Base-by-base conservation (phyloP, 768 basidiomycete species). In the Chalciporus sphaerocephalus region DNA sequence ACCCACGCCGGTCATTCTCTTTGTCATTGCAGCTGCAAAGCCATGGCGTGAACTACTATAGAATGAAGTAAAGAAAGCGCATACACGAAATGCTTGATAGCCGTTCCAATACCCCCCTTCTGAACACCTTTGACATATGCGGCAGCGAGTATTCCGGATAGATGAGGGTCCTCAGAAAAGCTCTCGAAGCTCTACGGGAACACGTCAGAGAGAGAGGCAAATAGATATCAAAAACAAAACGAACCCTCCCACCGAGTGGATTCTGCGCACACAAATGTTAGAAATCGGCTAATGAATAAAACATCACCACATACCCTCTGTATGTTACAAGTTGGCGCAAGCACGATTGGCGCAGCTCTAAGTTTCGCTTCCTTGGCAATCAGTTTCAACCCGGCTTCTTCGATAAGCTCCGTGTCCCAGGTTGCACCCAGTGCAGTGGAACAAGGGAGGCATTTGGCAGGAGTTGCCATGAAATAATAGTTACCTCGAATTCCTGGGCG, bases 81-180 rank as follows among this genome's bases (percentile, higher is more conserved):
- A n/a, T n/a, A n/a, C n/a, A 83, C 80, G 51, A 87, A 91, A 59
- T 92, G 90, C 60, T 92, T 92, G 70, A 91, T 84, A 3, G 84
- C 74, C 5, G 79, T 74, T 16, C 83, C 85, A 36, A 92, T 80
- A 1, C 88, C 87, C 15, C 79, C 77, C n/a, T 64, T 76, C 64
- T 92, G 90, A 3, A 89, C 74, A 6, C 87, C 87, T 40, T 78
- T 81, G n/a, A 88, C 74, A 53, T 88, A 91, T 12, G 83, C 75
- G 0, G 85, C 76, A 2, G 85, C 78, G 15, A 87, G 74, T 51
- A 76, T 69, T 7, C 88, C 89, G 6, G 85, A 85, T 5, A 91
- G 72, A 47, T 75, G 66, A 0, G 88, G 87, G 51, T 91, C 87
- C 56, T 90, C 86, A 0, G 87, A 84, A 65, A 87, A 88, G 45